These are phyloP conservation scores for Pezicula rhizophila DNA, from an alignment of 2,329 filamentous ascomycete genomes.

Conservation along the genomic window DNA sequence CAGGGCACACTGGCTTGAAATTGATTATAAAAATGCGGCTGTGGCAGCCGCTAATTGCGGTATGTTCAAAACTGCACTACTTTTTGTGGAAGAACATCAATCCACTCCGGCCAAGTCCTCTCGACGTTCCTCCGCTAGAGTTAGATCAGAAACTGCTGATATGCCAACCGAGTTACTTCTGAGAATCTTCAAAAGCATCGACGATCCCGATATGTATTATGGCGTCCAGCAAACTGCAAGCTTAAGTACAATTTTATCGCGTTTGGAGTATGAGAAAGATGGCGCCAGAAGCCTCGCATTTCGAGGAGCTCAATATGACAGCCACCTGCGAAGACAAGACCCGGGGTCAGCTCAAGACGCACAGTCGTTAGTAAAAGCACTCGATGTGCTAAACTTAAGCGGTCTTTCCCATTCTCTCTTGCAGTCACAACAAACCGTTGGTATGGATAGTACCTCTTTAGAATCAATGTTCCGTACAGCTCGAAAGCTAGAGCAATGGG, in stretches of 20 bases:
- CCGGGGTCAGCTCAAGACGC: slow-evolving; percentile 52
- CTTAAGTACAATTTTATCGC: slow-evolving; percentile 69
- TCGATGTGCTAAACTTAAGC: slow-evolving; percentile 76
- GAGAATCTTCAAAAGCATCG: slow-evolving; percentile 82
- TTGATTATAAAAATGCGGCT: slow-evolving; percentile 68
- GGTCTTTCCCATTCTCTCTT: slow-evolving; percentile 79
- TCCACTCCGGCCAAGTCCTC: slow-evolving; percentile 52
- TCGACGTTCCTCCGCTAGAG: slow-evolving; percentile 58
- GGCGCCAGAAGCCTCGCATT: slow-evolving; percentile 85
- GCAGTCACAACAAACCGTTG: slow-evolving; percentile 56
- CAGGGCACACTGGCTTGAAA: slow-evolving; percentile 75
- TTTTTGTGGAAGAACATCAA: slow-evolving; percentile 71
- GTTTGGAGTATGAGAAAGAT: slow-evolving; percentile 84
- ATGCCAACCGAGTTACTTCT: slow-evolving; percentile 66
- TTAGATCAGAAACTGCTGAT: slow-evolving; percentile 28
- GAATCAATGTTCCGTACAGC: slow-evolving; percentile 75
- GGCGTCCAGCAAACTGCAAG: slow-evolving; percentile 76
- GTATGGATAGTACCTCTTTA: slow-evolving; percentile 50
- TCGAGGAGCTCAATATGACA: slow-evolving; percentile 85
- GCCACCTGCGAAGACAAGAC: slow-evolving; percentile 62
- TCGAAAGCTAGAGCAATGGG: slow-evolving; percentile 83
- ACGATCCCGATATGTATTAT: slow-evolving; percentile 95
- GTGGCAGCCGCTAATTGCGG: slow-evolving; percentile 69
- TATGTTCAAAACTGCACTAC: slow-evolving; percentile 79
- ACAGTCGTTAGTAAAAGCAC: slow-evolving; percentile 65